phyloP scores from a whole-genome alignment of 768 basidiomycete genomes.

The Leccinellum albellum region DNA sequence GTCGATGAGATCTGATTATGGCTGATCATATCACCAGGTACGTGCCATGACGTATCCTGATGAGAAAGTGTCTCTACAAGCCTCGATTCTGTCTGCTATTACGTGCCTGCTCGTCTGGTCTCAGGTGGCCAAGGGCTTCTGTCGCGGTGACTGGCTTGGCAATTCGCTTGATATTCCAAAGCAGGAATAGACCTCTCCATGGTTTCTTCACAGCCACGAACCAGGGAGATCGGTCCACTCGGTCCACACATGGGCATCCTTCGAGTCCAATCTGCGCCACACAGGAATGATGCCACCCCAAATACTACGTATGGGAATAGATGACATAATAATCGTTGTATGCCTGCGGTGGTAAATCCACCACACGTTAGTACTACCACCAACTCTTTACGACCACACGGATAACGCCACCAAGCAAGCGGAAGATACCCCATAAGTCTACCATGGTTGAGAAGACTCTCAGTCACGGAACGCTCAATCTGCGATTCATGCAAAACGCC shows the following conservation, averaged over 20 bases:
- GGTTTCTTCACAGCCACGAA: neutral
- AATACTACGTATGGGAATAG: slow-evolving; percentile 12
- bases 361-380: neutral
- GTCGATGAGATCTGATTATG: neutral
- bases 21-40: slow-evolving; percentile 3
- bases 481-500: slow-evolving; percentile 74
- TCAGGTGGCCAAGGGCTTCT: neutral
- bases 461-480: slow-evolving; percentile 60
- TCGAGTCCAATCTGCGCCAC: slow-evolving; percentile 5
- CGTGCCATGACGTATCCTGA: slow-evolving; percentile 6
- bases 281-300: slow-evolving; percentile 9
- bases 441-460: slow-evolving; percentile 44
- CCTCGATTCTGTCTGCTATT: slow-evolving; percentile 1
- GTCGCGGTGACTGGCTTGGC: neutral
- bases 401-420: neutral
- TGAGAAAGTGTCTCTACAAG: neutral
- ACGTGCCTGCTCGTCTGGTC: slow-evolving; percentile 8
- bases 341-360: neutral
- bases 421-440: neutral
- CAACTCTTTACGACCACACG: neutral
- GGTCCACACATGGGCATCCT: neutral
- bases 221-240: neutral
- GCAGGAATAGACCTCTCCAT: neutral
- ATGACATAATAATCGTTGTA: slow-evolving; percentile 27
- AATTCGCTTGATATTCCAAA: neutral